Evolutionary conservation across 768 basidiomycete genomes (phyloP).

Genomic region (Boletellus emodensis): DNA sequence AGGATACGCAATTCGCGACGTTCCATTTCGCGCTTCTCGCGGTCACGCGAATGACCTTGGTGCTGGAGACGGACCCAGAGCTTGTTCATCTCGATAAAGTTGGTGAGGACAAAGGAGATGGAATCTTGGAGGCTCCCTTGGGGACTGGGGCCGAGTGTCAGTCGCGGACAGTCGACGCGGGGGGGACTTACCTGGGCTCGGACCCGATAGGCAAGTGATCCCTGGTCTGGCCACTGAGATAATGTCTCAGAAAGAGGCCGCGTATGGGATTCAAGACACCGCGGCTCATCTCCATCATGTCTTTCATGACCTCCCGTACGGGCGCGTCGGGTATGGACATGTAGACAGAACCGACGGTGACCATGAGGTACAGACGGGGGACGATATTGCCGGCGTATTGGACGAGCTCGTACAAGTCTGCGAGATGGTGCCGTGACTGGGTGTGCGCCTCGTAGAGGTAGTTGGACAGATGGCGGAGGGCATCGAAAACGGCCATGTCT

Average conservation of each 20-base stretch:
- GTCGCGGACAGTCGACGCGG: neutral
- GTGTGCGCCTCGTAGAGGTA: slow-evolving; percentile 97
- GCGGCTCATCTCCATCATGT: slow-evolving; percentile 99
- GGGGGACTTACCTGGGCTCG: slow-evolving; percentile 67
- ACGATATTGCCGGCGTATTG: slow-evolving; percentile 98
- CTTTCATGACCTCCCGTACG: slow-evolving; percentile 99
- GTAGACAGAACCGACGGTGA: slow-evolving; percentile 98
- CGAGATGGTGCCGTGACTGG: slow-evolving; percentile 88
- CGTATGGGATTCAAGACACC: slow-evolving; percentile 97
- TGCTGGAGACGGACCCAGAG: slow-evolving; percentile 99
- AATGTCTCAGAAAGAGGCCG: slow-evolving; percentile 93
- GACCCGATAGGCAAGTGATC: slow-evolving; percentile 90
- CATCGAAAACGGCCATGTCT: slow-evolving; percentile 99
- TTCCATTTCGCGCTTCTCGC: slow-evolving; percentile 96
- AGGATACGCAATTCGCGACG: slow-evolving; percentile 92
- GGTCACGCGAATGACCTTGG: slow-evolving; percentile 93
- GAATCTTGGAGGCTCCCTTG: slow-evolving; percentile 91
- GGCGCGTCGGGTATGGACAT: slow-evolving; percentile 98
- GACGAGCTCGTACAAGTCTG: slow-evolving; percentile 98
- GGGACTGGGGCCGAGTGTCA: slow-evolving; percentile 47
- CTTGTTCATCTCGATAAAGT: slow-evolving; percentile 99
- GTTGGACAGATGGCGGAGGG: slow-evolving; percentile 88
- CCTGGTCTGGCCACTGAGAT: slow-evolving; percentile 93
- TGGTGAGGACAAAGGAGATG: slow-evolving; percentile 91
- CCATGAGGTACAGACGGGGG: slow-evolving; percentile 95